These are phyloP conservation scores for Cardamine occulta DNA, from an alignment of 345 rosid species.

Conservation along the genomic window DNA sequence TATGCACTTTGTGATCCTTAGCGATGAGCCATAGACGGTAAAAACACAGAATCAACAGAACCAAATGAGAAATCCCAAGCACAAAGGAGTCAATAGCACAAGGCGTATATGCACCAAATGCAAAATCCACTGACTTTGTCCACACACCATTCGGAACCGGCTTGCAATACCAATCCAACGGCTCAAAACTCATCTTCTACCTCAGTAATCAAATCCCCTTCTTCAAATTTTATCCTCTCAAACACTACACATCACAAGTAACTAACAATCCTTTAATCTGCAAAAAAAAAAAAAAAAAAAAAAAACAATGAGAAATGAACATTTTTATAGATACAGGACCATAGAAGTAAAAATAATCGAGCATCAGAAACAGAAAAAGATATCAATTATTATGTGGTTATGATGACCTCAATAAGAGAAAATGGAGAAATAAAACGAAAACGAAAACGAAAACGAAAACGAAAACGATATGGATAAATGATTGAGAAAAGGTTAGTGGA, in stretches of 20 bases:
- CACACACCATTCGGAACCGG: conserved; percentile 79
- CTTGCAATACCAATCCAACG: conserved; percentile 83
- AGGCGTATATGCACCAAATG: conserved; percentile 95
- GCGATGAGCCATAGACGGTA: conserved; percentile 77
- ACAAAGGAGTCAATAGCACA: conserved; percentile 88
- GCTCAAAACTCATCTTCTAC: conserved; percentile 61
- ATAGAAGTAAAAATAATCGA: not conserved
- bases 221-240: conserved; percentile 9
- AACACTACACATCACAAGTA: conserved; percentile 26
- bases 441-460: conserved; percentile 11
- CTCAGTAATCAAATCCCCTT: conserved; percentile 14
- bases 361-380: not conserved
- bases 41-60: conserved; percentile 66
- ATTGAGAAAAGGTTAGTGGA: conserved; percentile 26
- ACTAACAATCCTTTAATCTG: conserved; percentile 29
- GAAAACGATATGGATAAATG: conserved; percentile 24
- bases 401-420: not conserved
- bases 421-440: not conserved
- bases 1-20: conserved; percentile 66
- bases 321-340: not conserved
- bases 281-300: not conserved
- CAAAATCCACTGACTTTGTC: conserved; percentile 79
- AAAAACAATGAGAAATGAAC: not conserved
- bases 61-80: conserved; percentile 63
- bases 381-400: conserved; percentile 1